Evolutionary conservation across 805 yeast genomes (phyloP).

Genomic region (Deakozyma indianensis): DNA sequence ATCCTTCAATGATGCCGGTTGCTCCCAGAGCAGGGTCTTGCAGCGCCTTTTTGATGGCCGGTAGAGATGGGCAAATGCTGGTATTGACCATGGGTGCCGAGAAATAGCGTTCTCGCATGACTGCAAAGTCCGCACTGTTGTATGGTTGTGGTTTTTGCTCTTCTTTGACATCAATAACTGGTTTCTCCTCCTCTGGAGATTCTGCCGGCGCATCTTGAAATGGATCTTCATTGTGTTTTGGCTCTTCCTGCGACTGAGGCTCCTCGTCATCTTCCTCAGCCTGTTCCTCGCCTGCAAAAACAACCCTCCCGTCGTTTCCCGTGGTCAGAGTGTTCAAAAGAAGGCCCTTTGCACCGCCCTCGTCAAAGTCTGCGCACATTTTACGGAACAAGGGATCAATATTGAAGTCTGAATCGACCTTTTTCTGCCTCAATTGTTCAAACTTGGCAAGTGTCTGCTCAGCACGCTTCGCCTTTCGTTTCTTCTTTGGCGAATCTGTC

Average conservation of each 20-base stretch:
- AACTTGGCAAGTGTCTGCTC: slow-evolving; percentile 19
- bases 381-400: slow-evolving; percentile 28
- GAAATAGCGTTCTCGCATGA: background rate
- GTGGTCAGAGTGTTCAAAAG: slow-evolving; percentile 35
- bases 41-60: slow-evolving; percentile 8
- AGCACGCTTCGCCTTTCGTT: slow-evolving; percentile 10
- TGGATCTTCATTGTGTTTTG: slow-evolving; percentile 14
- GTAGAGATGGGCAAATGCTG: slow-evolving; percentile 4
- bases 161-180: background rate
- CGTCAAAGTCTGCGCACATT: slow-evolving; percentile 31
- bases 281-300: slow-evolving; percentile 43
- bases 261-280: slow-evolving; percentile 25
- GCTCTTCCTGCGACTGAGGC: slow-evolving; percentile 18
- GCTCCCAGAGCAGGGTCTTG: slow-evolving; percentile 10
- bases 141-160: slow-evolving; percentile 4
- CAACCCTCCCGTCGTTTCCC: slow-evolving; percentile 43
- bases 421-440: slow-evolving; percentile 18
- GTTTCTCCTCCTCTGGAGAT: background rate
- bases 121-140: background rate
- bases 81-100: background rate
- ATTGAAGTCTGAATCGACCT: slow-evolving; percentile 23
- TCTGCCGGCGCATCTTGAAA: background rate
- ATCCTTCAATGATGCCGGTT: slow-evolving; percentile 6
- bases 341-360: slow-evolving; percentile 27
- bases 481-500: slow-evolving; percentile 6